Evolutionary conservation across 2,329 filamentous ascomycete genomes (phyloP).

Genomic region (Periconia macrospinosa): DNA sequence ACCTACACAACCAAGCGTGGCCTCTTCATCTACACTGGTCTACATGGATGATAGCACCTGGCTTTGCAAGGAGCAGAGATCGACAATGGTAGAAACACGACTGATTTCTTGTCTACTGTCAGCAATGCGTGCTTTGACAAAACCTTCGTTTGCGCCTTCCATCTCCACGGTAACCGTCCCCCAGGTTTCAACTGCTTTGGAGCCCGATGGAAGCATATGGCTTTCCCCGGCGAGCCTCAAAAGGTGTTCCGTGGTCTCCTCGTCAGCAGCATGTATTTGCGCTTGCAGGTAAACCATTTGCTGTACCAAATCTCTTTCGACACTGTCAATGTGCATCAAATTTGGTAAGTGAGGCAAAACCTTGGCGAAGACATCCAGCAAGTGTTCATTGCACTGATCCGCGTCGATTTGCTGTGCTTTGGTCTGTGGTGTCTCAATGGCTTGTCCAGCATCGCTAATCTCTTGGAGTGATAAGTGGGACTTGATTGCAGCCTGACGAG

Average conservation of each 20-base stretch:
- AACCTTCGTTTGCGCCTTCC: conserved; percentile 18
- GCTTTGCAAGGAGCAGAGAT: conserved; percentile 32
- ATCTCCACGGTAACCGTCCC: conserved; percentile 24
- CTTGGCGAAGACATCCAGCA: conserved; percentile 15
- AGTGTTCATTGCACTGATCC: background rate
- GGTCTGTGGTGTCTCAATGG: background rate
- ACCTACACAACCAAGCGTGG: too few species aligned
- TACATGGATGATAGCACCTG: conserved; percentile 20
- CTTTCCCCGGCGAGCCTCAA: conserved; percentile 42
- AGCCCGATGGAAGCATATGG: conserved; percentile 39
- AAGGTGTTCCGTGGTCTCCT: conserved; percentile 31
- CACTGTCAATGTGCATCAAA: conserved; percentile 25
- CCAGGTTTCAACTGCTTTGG: conserved; percentile 30
- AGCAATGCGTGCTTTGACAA: conserved; percentile 22
- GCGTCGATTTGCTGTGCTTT: background rate
- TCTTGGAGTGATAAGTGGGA: conserved; percentile 21
- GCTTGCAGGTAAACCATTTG: conserved; percentile 37
- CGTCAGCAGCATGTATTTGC: conserved; percentile 33
- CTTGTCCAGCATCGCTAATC: background rate
- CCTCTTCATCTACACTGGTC: background rate
- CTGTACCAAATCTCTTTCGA: conserved; percentile 36
- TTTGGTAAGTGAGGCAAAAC: conserved; percentile 34
- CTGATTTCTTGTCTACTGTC: conserved; percentile 26
- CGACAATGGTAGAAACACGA: conserved; percentile 26
- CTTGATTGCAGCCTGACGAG: conserved; percentile 25